Conservation (phyloP, 805 yeast genomes). For the Zygosaccharomyces pseudorouxii region DNA sequence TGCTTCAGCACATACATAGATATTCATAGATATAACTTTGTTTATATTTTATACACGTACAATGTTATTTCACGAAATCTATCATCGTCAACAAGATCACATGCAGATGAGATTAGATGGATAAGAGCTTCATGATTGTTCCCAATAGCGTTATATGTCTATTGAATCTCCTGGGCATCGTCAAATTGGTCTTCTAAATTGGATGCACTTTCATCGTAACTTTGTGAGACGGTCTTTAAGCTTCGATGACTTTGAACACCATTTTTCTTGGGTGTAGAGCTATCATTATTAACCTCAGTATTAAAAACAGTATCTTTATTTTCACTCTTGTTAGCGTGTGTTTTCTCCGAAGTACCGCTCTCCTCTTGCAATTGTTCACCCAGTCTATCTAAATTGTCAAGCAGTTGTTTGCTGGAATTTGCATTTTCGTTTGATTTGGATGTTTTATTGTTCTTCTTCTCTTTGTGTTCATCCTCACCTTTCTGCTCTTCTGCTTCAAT, state of each 20-base stretch:
- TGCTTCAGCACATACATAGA: not conserved
- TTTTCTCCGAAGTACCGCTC: not conserved
- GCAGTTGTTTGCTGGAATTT: slow-evolving; percentile 3
- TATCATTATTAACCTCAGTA: not conserved
- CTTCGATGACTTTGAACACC: not conserved
- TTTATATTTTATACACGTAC: not conserved
- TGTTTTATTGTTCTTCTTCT: not conserved
- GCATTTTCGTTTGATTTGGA: not conserved
- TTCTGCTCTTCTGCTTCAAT: not conserved
- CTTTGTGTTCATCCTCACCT: not conserved
- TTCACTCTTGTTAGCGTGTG: not conserved
- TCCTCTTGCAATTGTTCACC: slow-evolving; percentile 7
- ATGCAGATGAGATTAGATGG: not conserved
- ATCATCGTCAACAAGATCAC: not conserved
- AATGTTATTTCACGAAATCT: not conserved
- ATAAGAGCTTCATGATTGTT: not conserved
- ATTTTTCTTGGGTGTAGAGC: not conserved
- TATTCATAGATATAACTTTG: not conserved
- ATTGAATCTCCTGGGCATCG: slow-evolving; percentile 19
- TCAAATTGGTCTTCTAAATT: slow-evolving; percentile 15
- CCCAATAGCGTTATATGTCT: not conserved
- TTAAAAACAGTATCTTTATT: not conserved
- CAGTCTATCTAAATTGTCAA: slow-evolving; percentile 2
- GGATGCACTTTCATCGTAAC: slow-evolving; percentile 8
- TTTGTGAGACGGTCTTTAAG: not conserved